Percentiles rank a stretch among this genome's conserved stretches.
phyloP scores from a whole-genome alignment of 306 rosid species.

The Rubus idaeus region DNA sequence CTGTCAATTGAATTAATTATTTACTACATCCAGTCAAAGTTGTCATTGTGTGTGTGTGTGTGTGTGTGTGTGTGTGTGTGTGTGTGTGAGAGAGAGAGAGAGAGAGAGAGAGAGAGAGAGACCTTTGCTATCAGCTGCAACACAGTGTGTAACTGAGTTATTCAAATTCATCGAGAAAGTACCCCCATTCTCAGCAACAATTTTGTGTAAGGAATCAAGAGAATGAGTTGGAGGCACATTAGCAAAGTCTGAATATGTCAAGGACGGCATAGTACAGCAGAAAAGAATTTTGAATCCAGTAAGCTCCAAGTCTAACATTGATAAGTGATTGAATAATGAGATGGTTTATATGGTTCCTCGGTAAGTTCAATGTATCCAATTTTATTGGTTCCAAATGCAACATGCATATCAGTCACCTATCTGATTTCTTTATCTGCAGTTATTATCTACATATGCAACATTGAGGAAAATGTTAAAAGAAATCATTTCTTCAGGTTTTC shows the following conservation, averaged over 20 bases:
- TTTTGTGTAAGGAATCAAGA: slow-evolving; percentile 76
- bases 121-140: slow-evolving; percentile 94
- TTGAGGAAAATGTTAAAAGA: background rate
- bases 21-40: slow-evolving; percentile 22
- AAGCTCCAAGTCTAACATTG: slow-evolving; percentile 7
- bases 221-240: slow-evolving; percentile 80
- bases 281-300: slow-evolving; percentile 14
- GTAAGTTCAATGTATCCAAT: background rate
- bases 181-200: slow-evolving; percentile 91
- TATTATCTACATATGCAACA: background rate
- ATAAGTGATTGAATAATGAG: background rate
- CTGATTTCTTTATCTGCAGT: background rate
- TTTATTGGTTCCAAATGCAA: background rate
- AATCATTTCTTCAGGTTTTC: background rate
- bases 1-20: slow-evolving; percentile 41
- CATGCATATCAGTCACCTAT: background rate
- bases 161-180: slow-evolving; percentile 90
- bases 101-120: slow-evolving; percentile 43
- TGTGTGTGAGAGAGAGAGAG: background rate
- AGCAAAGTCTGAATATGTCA: slow-evolving; percentile 74
- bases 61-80: too few species aligned
- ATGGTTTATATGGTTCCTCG: background rate
- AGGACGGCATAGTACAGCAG: too few species aligned
- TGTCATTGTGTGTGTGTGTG: background rate
- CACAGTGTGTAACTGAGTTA: slow-evolving; percentile 77